Evolutionary conservation across 495 filamentous ascomycete species (phyloP), one percentile per base, ranked within the genome.

Genomic region (Penicillium cinerascens): DNA sequence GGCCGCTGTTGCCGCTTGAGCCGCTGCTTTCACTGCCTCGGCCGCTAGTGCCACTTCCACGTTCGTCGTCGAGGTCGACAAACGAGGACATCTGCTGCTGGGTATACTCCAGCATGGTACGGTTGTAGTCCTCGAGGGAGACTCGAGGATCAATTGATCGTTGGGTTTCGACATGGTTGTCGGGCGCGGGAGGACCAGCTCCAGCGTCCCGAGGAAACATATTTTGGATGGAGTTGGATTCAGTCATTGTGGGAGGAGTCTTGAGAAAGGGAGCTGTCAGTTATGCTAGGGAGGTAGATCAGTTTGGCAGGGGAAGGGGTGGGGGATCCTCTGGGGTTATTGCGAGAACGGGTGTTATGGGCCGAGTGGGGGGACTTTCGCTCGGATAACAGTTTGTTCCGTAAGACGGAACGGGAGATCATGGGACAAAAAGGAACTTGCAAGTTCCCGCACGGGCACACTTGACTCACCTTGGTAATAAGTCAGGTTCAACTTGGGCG

Each of bases 51-150:
- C 52, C 44, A 26, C 47, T 44, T 6, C 51, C 46, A 20, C 54
- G 58, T 42, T 52, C 55, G 21, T 61, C 58, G 16, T 72, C 71
- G 4, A 49, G 26, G 39, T 72, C 67, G 38, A 69, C 63, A 43
- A 76, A 77, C 2, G 62, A 47, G 0, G 65, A 65, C 64, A 77
- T 76, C 42, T 75, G 74, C 20, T 64, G 69, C 36, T 76, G 72
- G 7, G 74, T 77, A 42, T 77, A 72, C 33, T 73, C 57, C 44
- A 77, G 61, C 74, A 77, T 76, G 39, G 69, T 65, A 4, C 71
- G 70, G 58, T 71, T 73, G 48, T 77, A 77, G 53, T 75, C 74
- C 50, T 74, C 74, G 6, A 77, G 50, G 3, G 71, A 71, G 1
- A 49, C 60, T 15, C 49, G 59, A 39, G 68, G 68, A 25, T 71